Conservation (phyloP, 2,329 filamentous ascomycete genomes). For the Cucurbitaria berberidis region DNA sequence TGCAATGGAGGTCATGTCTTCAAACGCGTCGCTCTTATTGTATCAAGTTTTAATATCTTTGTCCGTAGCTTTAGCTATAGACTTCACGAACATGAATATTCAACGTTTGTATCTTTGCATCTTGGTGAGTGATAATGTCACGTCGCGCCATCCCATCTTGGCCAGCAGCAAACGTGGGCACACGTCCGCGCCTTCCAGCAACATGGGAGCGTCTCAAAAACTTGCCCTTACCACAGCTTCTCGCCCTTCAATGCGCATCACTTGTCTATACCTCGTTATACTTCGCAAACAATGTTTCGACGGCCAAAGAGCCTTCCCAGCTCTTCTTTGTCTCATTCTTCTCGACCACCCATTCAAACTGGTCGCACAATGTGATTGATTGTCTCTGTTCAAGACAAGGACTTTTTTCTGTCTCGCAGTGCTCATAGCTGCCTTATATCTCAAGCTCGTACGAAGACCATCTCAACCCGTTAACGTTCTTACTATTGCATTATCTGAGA, state of each 20-base stretch:
- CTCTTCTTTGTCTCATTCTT: neutral
- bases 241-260: neutral
- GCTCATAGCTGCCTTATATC: neutral
- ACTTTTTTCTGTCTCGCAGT: neutral
- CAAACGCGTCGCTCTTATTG: neutral
- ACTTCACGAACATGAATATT: constrained; percentile 1
- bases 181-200: neutral
- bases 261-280: neutral
- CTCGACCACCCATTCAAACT: neutral
- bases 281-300: neutral
- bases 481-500: neutral
- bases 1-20: neutral
- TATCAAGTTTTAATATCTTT: neutral
- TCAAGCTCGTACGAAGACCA: neutral
- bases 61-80: neutral
- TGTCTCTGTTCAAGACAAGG: neutral
- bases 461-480: neutral
- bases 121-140: neutral
- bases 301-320: neutral
- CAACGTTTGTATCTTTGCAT: neutral
- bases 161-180: neutral
- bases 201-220: neutral
- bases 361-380: neutral
- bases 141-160: neutral
- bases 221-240: neutral